Conservation (phyloP, 1,284 basidiomycete species). For the Leccinum subrobustum region DNA sequence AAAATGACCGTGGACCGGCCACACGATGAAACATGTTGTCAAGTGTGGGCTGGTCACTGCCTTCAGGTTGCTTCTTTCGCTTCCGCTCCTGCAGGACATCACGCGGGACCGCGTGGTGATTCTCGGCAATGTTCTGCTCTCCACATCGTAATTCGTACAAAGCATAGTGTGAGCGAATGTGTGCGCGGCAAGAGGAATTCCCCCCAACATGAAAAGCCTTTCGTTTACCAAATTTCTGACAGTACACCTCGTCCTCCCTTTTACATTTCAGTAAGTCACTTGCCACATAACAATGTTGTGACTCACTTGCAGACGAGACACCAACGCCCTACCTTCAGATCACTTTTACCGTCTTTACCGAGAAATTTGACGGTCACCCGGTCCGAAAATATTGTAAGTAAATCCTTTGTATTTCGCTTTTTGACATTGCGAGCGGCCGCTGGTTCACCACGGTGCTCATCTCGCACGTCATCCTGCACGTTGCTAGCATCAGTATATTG, state of each 20-base stretch:
- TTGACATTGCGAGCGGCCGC: background rate
- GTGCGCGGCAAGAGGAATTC: background rate
- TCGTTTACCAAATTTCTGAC: too few relatives aligned
- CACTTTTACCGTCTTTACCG: background rate
- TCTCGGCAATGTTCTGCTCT: background rate
- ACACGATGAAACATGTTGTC: background rate
- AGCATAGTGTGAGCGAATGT: background rate
- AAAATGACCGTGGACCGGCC: background rate
- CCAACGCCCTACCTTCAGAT: background rate
- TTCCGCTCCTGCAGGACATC: background rate
- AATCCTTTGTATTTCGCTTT: background rate
- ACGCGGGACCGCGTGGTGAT: background rate
- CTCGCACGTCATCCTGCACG: background rate
- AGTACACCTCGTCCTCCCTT: background rate
- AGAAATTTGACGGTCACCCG: background rate
- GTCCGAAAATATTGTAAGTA: background rate
- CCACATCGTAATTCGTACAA: background rate
- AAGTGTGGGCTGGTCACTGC: background rate
- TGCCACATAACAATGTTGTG: background rate
- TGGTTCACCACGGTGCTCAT: background rate
- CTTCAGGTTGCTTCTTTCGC: background rate
- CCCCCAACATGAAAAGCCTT: background rate
- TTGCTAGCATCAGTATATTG: too few relatives aligned
- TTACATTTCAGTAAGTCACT: background rate
- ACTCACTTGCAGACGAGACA: background rate